A percentile compares a stretch with the other conserved stretches of the same genome.
Conservation (phyloP, 345 rosid genomes). For the Brassica carinata region DNA sequence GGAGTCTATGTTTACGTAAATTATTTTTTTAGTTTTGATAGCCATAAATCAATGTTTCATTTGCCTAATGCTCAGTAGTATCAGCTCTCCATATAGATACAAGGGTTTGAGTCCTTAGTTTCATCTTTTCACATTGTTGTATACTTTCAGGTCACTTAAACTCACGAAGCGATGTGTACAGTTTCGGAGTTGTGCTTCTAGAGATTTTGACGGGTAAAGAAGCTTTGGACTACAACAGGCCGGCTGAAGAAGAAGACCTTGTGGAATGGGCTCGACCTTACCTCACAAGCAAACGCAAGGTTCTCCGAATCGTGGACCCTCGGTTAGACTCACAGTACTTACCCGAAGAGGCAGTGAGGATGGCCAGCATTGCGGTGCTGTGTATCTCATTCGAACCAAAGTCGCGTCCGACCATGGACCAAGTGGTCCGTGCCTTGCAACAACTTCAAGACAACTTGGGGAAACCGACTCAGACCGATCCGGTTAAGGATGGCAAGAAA, state of each 20-base stretch:
- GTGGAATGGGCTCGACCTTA: slow-evolving; percentile 90
- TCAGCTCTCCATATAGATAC: neutral
- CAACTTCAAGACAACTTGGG: slow-evolving; percentile 56
- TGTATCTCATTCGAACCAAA: slow-evolving; percentile 78
- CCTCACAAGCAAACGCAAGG: slow-evolving; percentile 74
- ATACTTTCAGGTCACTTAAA: slow-evolving; percentile 64
- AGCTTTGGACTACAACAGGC: slow-evolving; percentile 82
- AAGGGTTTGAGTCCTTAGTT: neutral
- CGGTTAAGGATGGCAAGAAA: slow-evolving; percentile 35
- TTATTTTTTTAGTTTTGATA: neutral
- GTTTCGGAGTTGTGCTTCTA: slow-evolving; percentile 89
- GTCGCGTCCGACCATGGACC: slow-evolving; percentile 74
- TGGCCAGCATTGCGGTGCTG: slow-evolving; percentile 57
- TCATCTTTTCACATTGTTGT: neutral
- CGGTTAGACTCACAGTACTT: slow-evolving; percentile 68
- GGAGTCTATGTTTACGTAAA: neutral
- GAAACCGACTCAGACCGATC: slow-evolving; percentile 30
- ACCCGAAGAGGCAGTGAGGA: slow-evolving; percentile 50
- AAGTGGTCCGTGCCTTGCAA: slow-evolving; percentile 67
- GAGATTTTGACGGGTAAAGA: slow-evolving; percentile 86
- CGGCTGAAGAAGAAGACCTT: slow-evolving; percentile 71
- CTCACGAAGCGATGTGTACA: slow-evolving; percentile 77
- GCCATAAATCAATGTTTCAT: neutral
- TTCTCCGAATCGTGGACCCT: slow-evolving; percentile 70
- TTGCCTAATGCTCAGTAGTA: no score